Base-by-base conservation (phyloP, 2,329 filamentous ascomycete species). In the Xylogone sp. region DNA sequence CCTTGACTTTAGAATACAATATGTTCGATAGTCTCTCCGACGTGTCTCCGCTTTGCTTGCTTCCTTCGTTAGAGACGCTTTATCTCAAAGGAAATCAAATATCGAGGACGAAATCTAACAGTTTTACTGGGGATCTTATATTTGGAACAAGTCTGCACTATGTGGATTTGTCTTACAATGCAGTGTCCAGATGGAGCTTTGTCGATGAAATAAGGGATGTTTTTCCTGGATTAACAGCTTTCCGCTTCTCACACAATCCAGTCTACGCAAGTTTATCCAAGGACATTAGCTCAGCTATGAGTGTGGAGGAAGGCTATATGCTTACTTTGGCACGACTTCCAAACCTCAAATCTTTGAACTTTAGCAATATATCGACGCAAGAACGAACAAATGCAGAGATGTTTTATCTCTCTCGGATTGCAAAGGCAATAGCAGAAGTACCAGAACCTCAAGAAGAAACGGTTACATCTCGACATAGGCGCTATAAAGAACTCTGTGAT, bases 321-420 rank as follows among this genome's bases (percentile, higher is more conserved):
- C 78, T 97, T 45, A 90, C 89, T 1, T 75, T 96, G 21, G 89
- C 86, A 22, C 87, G 91, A 2, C 74, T 97, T 1, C 78, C 80
- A 1, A 72, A 73, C 1, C 78, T 97, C 9, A 78, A 78, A 49
- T 76, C 75, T 1, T 77, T 97, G 24, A 94, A 94, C 65, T 90
- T 88, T 66, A 84, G 84, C 56, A 72, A 74, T 16, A 84, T 97
- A 59, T 84, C 84, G 0, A 60, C 75, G 1, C 82, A 86, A 42
- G 92, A 97, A 66, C 83, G 93, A 18, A 77, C 83, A 49, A 94
- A 97, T 63, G 91, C 91, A 3, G 94, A 97, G 61, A 86, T 93
- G 63, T 99, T 96, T 68, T 99, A 99, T 67, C 81, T 97, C 10
- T 89, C 86, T 1, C 81, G 88, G 49, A 94, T 97, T 52, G 88